These are phyloP conservation scores for Isochrysis galbana DNA, from an alignment of 78 protist species.

Conservation along the genomic window DNA sequence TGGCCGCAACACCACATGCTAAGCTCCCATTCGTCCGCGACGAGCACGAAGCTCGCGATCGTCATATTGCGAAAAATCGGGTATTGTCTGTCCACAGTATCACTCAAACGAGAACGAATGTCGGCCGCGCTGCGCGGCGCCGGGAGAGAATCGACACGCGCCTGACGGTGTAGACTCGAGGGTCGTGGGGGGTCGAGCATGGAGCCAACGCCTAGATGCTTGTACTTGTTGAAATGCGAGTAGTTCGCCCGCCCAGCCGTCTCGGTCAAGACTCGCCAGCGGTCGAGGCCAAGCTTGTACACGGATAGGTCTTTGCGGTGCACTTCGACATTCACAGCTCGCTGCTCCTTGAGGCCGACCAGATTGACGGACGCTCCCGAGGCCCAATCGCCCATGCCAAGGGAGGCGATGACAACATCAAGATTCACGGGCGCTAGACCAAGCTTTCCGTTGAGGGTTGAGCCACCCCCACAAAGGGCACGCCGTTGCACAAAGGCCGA, in stretches of 20 bases:
- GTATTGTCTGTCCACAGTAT: not conserved
- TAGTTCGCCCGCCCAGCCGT: not conserved
- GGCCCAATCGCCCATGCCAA: not conserved
- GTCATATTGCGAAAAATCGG: conserved; percentile 2
- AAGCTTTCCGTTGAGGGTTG: not conserved
- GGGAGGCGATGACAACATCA: not conserved
- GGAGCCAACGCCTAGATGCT: not conserved
- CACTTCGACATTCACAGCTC: not conserved
- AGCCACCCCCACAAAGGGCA: not conserved
- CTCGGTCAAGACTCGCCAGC: not conserved
- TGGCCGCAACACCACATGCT: conserved; percentile 17
- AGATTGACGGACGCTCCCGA: not conserved
- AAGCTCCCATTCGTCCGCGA: not conserved
- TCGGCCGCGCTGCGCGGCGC: not conserved
- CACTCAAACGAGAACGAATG: not conserved
- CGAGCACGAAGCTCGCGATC: not conserved
- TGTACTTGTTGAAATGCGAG: not conserved
- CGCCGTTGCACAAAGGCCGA: not conserved
- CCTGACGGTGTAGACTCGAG: not conserved
- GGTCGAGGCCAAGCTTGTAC: not conserved
- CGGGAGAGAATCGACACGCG: conserved; percentile 7
- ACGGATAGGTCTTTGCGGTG: not conserved
- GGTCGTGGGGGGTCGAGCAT: not conserved
- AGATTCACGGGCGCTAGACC: not conserved
- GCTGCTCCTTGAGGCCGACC: not conserved